Evolutionary conservation across 257 asterid species (phyloP).

Genomic region (Schizonepeta tenuifolia): DNA sequence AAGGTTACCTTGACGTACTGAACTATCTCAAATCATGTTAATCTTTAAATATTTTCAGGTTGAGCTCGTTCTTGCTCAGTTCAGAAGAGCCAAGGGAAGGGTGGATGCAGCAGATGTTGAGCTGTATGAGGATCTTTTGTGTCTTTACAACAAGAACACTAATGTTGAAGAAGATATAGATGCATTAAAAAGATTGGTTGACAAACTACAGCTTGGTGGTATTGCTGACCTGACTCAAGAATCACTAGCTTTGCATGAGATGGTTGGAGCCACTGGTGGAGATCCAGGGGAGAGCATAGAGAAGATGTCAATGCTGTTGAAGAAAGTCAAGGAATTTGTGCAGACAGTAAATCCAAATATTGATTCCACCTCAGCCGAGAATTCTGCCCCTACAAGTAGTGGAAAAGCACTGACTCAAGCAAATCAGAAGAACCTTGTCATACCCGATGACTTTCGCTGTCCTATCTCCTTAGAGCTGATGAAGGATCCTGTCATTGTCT

Average conservation of each 20-base stretch:
- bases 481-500: constrained; percentile 97
- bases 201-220: constrained; percentile 78
- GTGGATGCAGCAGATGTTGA: constrained; percentile 73
- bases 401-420: constrained; percentile 52
- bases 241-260: constrained; percentile 93
- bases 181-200: constrained; percentile 66
- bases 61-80: constrained; percentile 97
- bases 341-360: constrained; percentile 74
- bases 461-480: constrained; percentile 95
- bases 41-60: constrained; percentile 52
- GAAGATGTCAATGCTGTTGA: constrained; percentile 89
- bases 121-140: constrained; percentile 75
- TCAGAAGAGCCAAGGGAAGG: constrained; percentile 96
- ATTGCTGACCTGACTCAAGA: constrained; percentile 89
- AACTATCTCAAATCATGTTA: constrained; percentile 2
- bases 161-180: constrained; percentile 54
- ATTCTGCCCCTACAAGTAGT: constrained; percentile 55
- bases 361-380: constrained; percentile 46
- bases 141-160: constrained; percentile 53
- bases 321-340: constrained; percentile 92
- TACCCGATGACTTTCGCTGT: constrained; percentile 98
- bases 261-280: constrained; percentile 84
- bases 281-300: constrained; percentile 90
- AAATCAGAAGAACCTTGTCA: constrained; percentile 58
- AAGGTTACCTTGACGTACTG: constrained; percentile 5